Base-by-base conservation (phyloP, 1,284 basidiomycete species). In the Apiotrichum siamense region DNA sequence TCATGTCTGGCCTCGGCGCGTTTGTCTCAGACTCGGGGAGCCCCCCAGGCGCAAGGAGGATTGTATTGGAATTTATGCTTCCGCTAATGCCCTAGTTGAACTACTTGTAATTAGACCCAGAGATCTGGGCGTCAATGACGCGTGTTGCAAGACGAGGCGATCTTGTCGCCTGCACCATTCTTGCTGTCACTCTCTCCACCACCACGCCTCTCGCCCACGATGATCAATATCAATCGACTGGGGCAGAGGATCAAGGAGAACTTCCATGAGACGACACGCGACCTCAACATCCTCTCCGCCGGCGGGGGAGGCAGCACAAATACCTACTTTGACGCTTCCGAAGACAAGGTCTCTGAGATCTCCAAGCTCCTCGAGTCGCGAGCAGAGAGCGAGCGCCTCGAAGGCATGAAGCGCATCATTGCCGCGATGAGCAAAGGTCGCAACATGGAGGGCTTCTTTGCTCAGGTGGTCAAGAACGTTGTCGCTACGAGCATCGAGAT, bases 381-480 rank as follows among this genome's bases (percentile, higher is more conserved):
- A 58, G 84, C 83, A 50, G 92, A 96, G 63, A 77, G 84, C 50
- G 91, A 96, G 67, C 88, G 91, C 65, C 76, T 94, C 47, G 90
- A 96, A 63, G 92, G 89, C 7, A 86, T 97, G 84, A 93, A 93
- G 75, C 79, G 89, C 58, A 81, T 97, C 50, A 83, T 96, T 57
- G 92, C 90, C 39, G 90, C 93, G 72, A 92, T 96, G 58, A 92
- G 88, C 33, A 94, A 94, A 76, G 87, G 86, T 27, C 85, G 89
- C 45, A 87, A 92, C 64, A 89, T 93, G 58, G 87, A 91, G 32
- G 83, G 85, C 54, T 93, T 89, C 79, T 96, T 94, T 65, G 88
- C 92, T 4, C 86, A 88, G 68, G 92, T 96, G 33, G 90, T 93
- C 65, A 93, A 93, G 77, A 91, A 91, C 61, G 90, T 94, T 45